phyloP scores from a whole-genome alignment of 345 rosid genomes.

The Capsella bursapastoris region DNA sequence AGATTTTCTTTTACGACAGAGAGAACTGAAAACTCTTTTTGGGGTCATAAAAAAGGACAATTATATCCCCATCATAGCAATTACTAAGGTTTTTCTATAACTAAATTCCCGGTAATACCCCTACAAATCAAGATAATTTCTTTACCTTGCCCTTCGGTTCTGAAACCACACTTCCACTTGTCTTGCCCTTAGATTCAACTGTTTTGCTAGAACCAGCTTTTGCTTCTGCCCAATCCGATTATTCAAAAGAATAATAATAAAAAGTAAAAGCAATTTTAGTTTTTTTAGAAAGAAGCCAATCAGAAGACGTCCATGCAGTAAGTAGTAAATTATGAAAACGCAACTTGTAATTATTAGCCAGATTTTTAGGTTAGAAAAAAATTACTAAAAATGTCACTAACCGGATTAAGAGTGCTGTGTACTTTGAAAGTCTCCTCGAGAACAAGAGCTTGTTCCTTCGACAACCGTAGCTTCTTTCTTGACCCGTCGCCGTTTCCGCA shows the following conservation, averaged over 20 bases:
- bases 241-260: not conserved
- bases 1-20: conserved; percentile 35
- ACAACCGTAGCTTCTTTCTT: conserved; percentile 82
- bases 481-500: conserved; percentile 65
- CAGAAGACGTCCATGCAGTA: not conserved
- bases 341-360: not conserved
- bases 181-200: conserved; percentile 77
- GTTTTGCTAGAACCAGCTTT: conserved; percentile 73
- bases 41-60: conserved; percentile 50
- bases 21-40: conserved; percentile 20
- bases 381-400: conserved; percentile 35
- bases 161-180: conserved; percentile 98
- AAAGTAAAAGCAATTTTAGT: not conserved
- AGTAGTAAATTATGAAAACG: conserved; percentile 13
- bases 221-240: conserved; percentile 60
- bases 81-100: conserved; percentile 24
- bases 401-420: conserved; percentile 85
- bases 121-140: not conserved
- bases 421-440: conserved; percentile 91
- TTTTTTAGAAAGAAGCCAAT: not conserved
- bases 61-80: conserved; percentile 43
- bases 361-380: not conserved
- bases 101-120: conserved; percentile 38
- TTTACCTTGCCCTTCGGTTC: conserved; percentile 88
- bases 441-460: conserved; percentile 77